phyloP scores from a whole-genome alignment of 805 yeast genomes.

The Hanseniaspora singularis region DNA sequence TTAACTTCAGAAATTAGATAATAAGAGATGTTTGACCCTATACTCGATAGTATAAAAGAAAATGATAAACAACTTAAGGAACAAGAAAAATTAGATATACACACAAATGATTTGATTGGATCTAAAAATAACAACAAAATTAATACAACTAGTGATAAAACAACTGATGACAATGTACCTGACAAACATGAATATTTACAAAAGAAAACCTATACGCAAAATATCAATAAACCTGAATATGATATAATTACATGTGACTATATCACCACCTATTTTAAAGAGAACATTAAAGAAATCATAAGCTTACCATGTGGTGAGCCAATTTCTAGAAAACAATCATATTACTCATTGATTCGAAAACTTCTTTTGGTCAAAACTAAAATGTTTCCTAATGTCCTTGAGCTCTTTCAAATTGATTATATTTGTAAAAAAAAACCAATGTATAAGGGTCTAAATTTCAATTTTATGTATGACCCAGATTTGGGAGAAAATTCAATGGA shows the following conservation, averaged over 20 bases:
- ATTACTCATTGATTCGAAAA: constrained; percentile 7
- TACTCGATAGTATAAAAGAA: constrained; percentile 8
- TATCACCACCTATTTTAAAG: background rate
- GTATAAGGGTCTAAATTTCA: background rate
- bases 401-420: constrained; percentile 6
- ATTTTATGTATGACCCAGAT: constrained; percentile 2
- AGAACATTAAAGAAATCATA: constrained; percentile 2
- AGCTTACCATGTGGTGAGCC: background rate
- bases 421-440: background rate
- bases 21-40: constrained; percentile 10
- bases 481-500: background rate
- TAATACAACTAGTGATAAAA: background rate
- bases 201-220: too few relatives aligned
- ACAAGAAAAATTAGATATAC: background rate
- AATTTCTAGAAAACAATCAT: background rate
- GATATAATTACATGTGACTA: background rate
- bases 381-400: constrained; percentile 9
- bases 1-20: too few relatives aligned
- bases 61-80: constrained; percentile 2
- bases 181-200: too few relatives aligned
- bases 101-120: background rate
- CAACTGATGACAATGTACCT: background rate
- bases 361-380: constrained; percentile 4
- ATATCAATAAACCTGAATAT: background rate
- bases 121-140: background rate